Conservation (phyloP, 768 basidiomycete species). For the Ramaria sp. region DNA sequence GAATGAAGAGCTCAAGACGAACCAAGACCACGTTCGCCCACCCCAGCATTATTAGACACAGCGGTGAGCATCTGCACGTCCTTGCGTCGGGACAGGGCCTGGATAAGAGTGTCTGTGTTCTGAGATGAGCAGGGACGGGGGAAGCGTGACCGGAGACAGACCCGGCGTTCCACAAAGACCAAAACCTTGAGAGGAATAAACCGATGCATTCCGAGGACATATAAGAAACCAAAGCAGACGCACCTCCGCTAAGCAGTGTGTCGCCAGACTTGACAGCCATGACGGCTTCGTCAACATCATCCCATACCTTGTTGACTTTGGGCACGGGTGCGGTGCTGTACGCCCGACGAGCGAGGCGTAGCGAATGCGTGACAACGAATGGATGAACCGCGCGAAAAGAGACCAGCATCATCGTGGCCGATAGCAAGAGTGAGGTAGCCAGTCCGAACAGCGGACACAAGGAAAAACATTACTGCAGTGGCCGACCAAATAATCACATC, state of each 20-base stretch:
- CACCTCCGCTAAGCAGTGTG: conserved; percentile 72
- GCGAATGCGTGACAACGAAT: background rate
- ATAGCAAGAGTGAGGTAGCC: background rate
- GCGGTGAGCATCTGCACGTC: conserved; percentile 70
- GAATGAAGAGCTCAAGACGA: conserved; percentile 12
- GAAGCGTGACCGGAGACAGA: conserved; percentile 19
- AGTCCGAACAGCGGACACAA: background rate
- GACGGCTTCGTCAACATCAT: conserved; percentile 73
- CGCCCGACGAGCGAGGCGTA: background rate
- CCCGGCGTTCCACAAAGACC: conserved; percentile 85
- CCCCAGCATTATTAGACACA: conserved; percentile 83
- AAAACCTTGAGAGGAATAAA: conserved; percentile 46
- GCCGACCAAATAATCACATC: too few relatives aligned
- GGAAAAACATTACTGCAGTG: too few relatives aligned
- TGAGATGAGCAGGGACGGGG: background rate
- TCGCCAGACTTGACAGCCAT: conserved; percentile 74
- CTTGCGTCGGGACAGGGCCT: conserved; percentile 60
- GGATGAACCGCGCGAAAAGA: background rate
- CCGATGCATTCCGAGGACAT: background rate
- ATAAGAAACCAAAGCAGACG: conserved; percentile 16
- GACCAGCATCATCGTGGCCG: background rate
- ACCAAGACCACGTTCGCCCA: conserved; percentile 63
- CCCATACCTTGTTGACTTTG: conserved; percentile 58
- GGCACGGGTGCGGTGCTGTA: conserved; percentile 19
- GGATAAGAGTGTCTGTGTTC: conserved; percentile 69